These are phyloP conservation scores for Ottelia alismoides DNA, from an alignment of 106 monocot genomes.

Conservation along the genomic window DNA sequence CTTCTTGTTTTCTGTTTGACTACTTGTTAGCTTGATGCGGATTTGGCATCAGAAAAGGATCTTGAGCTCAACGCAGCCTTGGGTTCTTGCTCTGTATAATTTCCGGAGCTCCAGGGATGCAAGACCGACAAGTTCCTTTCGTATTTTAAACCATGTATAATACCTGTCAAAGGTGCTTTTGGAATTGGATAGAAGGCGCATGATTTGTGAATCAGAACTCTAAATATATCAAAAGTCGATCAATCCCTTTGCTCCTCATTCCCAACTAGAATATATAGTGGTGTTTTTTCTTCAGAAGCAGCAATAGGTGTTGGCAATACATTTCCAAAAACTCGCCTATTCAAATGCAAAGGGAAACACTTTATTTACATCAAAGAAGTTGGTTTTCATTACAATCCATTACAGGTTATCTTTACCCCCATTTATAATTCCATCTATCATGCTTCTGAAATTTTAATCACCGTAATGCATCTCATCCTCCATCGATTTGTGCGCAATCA, in stretches of 20 bases:
- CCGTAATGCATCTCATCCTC: too few relatives aligned
- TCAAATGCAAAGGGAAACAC: slow-evolving; percentile 13
- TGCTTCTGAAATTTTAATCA: too few relatives aligned
- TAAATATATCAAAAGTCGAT: too few relatives aligned
- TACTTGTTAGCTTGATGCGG: slow-evolving; percentile 8
- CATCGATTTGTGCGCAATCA: too few relatives aligned
- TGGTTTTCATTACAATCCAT: too few relatives aligned
- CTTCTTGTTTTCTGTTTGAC: too few relatives aligned
- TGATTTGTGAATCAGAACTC: too few relatives aligned
- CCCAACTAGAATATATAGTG: too few relatives aligned
- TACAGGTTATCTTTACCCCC: too few relatives aligned
- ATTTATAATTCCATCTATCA: too few relatives aligned
- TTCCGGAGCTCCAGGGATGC: slow-evolving; percentile 9
- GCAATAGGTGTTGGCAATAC: not conserved
- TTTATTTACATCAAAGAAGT: slow-evolving; percentile 12
- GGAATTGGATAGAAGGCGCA: too few relatives aligned
- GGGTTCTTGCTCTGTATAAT: slow-evolving; percentile 15
- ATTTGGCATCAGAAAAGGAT: slow-evolving; percentile 13
- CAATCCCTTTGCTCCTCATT: too few relatives aligned
- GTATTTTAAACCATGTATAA: slow-evolving; percentile 15
- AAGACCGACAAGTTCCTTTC: slow-evolving; percentile 15
- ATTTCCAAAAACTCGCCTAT: not conserved
- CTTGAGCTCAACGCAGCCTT: slow-evolving; percentile 11
- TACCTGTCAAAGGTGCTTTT: slow-evolving; percentile 13
- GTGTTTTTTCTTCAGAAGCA: not conserved